Evolutionary conservation across 2,329 filamentous ascomycete species (phyloP).

Genomic region (Verticillium dahliae): DNA sequence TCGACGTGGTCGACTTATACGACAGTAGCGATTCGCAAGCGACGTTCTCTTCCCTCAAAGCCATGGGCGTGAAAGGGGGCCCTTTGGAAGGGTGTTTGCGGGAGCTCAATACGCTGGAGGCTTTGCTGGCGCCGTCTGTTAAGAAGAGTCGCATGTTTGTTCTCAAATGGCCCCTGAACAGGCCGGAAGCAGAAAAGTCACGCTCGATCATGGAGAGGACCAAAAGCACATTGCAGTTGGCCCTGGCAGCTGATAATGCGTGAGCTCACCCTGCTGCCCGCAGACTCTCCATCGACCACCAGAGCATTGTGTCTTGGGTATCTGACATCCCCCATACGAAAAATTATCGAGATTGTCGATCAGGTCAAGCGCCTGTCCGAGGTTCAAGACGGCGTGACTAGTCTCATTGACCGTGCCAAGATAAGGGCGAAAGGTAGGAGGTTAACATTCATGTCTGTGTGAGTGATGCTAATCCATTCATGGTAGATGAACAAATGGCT

Average conservation of each 20-base stretch:
- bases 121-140: not conserved
- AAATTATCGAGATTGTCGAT: not conserved
- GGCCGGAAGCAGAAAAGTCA: not conserved
- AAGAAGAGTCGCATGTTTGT: not conserved
- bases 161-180: not conserved
- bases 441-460: no score
- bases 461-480: no score
- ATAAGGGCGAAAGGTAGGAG: not conserved
- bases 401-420: not conserved
- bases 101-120: not conserved
- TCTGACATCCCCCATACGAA: not conserved
- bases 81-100: not conserved
- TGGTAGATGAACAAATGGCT: not conserved
- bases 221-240: not conserved
- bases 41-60: not conserved
- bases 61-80: not conserved
- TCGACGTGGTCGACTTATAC: not conserved
- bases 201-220: not conserved
- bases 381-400: not conserved
- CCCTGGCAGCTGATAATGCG: not conserved
- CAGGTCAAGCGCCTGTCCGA: not conserved
- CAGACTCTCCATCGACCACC: no score
- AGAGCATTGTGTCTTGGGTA: not conserved
- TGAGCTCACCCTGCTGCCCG: not conserved
- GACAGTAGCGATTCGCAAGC: not conserved